Conservation (phyloP, 495 filamentous ascomycete genomes). For the Penicillium cataractarum region DNA sequence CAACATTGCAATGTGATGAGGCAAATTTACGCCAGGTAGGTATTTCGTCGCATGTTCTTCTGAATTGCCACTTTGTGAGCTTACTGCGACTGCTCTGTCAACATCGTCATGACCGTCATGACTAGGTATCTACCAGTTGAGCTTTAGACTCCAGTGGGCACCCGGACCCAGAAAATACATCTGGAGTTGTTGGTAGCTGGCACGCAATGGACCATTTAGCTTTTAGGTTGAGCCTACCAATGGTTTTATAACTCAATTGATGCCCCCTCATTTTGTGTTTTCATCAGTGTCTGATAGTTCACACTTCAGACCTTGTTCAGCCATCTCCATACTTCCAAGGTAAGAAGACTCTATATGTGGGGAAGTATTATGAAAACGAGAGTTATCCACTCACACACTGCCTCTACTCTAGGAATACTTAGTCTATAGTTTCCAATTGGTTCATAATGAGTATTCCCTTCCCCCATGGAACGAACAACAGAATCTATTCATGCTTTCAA, state of each 20-base stretch:
- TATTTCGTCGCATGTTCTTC: not conserved
- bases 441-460: conserved; percentile 34
- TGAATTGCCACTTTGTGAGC: conserved; percentile 23
- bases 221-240: conserved; percentile 16
- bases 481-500: conserved; percentile 36
- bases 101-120: conserved; percentile 13
- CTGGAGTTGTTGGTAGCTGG: conserved; percentile 1
- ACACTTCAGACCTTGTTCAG: conserved; percentile 1
- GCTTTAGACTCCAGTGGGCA: conserved; percentile 13
- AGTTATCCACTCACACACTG: not conserved
- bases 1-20: conserved; percentile 13
- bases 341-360: not conserved
- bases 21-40: conserved; percentile 15
- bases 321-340: not conserved
- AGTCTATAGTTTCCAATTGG: not conserved
- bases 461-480: conserved; percentile 37
- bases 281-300: conserved; percentile 9
- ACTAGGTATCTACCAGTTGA: conserved; percentile 5
- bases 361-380: not conserved
- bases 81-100: not conserved
- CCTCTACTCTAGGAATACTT: not conserved
- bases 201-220: conserved; percentile 11
- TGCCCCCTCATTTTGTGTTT: conserved; percentile 4
- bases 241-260: conserved; percentile 21
- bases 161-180: conserved; percentile 17